phyloP scores from a whole-genome alignment of 345 rosid genomes.

The Limnanthes douglasii region DNA sequence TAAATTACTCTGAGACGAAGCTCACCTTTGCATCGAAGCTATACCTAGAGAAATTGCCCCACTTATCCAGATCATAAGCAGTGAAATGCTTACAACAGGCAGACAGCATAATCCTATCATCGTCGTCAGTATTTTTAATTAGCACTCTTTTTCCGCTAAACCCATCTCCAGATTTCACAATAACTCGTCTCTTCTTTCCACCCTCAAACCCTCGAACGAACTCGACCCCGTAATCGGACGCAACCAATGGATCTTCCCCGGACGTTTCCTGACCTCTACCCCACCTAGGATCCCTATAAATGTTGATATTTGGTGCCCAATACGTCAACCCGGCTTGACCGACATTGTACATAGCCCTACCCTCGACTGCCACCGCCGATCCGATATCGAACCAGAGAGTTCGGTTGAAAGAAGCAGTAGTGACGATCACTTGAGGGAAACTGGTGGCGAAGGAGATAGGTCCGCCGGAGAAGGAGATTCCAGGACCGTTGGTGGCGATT shows the following conservation, averaged over 20 bases:
- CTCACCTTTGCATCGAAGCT: slow-evolving; percentile 80
- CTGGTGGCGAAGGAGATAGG: slow-evolving; percentile 48
- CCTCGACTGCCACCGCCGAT: slow-evolving; percentile 55
- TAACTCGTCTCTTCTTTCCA: slow-evolving; percentile 10
- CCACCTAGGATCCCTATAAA: slow-evolving; percentile 94
- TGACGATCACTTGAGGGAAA: slow-evolving; percentile 75
- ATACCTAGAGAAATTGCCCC: slow-evolving; percentile 66
- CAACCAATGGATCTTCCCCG: slow-evolving; percentile 84
- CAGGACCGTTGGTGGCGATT: slow-evolving; percentile 76
- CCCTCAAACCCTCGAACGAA: slow-evolving; percentile 73
- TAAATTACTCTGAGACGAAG: slow-evolving; percentile 1
- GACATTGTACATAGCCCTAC: slow-evolving; percentile 66
- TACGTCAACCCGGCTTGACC: slow-evolving; percentile 88
- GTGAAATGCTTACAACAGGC: slow-evolving; percentile 93
- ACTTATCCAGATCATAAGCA: slow-evolving; percentile 87
- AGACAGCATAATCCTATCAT: slow-evolving; percentile 55
- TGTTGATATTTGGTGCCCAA: slow-evolving; percentile 87
- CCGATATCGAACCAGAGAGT: slow-evolving; percentile 65
- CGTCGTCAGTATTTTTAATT: slow-evolving; percentile 17
- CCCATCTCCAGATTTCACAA: slow-evolving; percentile 6
- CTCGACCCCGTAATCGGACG: slow-evolving; percentile 54
- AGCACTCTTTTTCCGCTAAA: slow-evolving; percentile 2
- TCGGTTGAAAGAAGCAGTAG: slow-evolving; percentile 65
- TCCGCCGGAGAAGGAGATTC: slow-evolving; percentile 65
- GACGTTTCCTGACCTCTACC: slow-evolving; percentile 97